phyloP scores from a whole-genome alignment of 495 filamentous ascomycete species.

The Penicillium turbatum region DNA sequence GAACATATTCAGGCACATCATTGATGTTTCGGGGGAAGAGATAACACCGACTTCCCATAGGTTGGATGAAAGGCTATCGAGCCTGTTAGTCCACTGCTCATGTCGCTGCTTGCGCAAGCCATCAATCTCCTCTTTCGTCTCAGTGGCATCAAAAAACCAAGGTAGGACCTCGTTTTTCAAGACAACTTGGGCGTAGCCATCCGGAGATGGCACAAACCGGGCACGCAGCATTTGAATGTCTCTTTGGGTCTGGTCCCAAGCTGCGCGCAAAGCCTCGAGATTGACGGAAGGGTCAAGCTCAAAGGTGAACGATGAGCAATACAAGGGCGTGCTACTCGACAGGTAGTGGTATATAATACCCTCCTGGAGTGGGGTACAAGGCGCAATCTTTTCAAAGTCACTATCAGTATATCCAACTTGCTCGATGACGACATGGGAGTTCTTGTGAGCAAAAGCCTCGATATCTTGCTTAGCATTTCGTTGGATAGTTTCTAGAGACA shows the following conservation, averaged over 20 bases:
- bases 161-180: slow-evolving; percentile 41
- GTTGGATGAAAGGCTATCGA: slow-evolving; percentile 22
- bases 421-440: slow-evolving; percentile 44
- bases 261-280: slow-evolving; percentile 36
- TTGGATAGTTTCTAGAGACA: slow-evolving; percentile 25
- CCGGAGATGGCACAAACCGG: slow-evolving; percentile 57
- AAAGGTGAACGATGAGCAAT: slow-evolving; percentile 69
- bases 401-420: slow-evolving; percentile 38
- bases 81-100: slow-evolving; percentile 39
- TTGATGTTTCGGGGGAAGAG: slow-evolving; percentile 17
- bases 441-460: slow-evolving; percentile 52
- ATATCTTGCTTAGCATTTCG: slow-evolving; percentile 51
- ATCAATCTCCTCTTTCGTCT: slow-evolving; percentile 26
- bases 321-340: slow-evolving; percentile 49
- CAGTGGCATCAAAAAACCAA: slow-evolving; percentile 40
- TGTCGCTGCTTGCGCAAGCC: slow-evolving; percentile 22
- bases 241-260: slow-evolving; percentile 48
- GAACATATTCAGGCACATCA: slow-evolving; percentile 64
- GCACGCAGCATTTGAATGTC: slow-evolving; percentile 60
- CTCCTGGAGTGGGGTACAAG: slow-evolving; percentile 74
- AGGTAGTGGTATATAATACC: slow-evolving; percentile 72
- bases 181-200: slow-evolving; percentile 70
- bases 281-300: slow-evolving; percentile 41
- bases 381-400: slow-evolving; percentile 65
- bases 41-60: slow-evolving; percentile 46